These are phyloP conservation scores for Lachnellula subtilissima DNA, from an alignment of 2,329 filamentous ascomycete species.

Conservation along the genomic window DNA sequence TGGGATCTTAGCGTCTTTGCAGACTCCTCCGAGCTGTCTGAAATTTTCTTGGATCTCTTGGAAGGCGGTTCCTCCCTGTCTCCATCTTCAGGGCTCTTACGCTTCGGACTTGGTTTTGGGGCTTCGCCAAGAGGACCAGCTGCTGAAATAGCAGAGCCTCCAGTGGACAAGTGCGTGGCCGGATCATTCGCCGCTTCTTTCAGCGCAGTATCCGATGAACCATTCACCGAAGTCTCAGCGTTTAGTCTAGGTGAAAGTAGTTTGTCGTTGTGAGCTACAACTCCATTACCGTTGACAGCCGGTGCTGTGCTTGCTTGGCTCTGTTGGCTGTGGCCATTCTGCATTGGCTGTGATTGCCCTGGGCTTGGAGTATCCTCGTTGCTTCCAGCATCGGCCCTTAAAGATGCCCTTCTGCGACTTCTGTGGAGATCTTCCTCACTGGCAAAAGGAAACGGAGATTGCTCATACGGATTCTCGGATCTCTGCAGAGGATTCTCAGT, in stretches of 20 bases:
- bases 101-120: constrained; percentile 13
- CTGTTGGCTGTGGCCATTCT: constrained; percentile 8
- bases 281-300: constrained; percentile 4
- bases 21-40: too few relatives aligned
- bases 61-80: neutral
- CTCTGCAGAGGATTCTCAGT: constrained; percentile 55
- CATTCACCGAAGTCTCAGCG: neutral
- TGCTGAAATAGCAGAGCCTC: constrained; percentile 1
- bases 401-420: constrained; percentile 13
- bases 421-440: constrained; percentile 25
- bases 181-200: constrained; percentile 27
- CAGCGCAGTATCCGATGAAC: constrained; percentile 18
- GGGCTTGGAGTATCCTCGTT: constrained; percentile 14
- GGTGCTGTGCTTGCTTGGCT: constrained; percentile 5
- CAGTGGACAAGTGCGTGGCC: constrained; percentile 19
- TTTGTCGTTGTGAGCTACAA: neutral
- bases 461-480: constrained; percentile 27
- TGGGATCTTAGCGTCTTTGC: too few relatives aligned
- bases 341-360: constrained; percentile 7
- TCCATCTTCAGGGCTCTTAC: constrained; percentile 7
- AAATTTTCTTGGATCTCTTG: constrained; percentile 9
- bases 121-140: neutral
- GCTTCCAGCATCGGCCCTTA: constrained; percentile 16
- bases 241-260: neutral
- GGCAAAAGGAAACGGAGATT: constrained; percentile 18